These are phyloP conservation scores for Selaginella tamariscina DNA, from an alignment of 75 land plant species.

Conservation along the genomic window DNA sequence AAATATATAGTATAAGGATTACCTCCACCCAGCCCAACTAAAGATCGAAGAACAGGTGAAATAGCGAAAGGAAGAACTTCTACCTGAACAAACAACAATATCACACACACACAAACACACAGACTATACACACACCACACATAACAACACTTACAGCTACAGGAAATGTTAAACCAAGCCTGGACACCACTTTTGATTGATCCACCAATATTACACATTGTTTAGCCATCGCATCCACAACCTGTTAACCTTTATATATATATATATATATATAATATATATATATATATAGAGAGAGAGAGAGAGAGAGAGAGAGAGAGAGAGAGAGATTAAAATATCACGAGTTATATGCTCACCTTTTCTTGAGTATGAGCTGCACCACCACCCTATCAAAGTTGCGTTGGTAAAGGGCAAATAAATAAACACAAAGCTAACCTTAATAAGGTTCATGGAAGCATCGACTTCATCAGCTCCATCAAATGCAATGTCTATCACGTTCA, in stretches of 20 bases:
- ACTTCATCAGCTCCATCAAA: constrained; percentile 58
- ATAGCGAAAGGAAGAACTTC: constrained; percentile 47
- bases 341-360: constrained; percentile 31
- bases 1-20: background rate
- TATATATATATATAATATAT: no score
- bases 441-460: constrained; percentile 40
- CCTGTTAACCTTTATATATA: no score
- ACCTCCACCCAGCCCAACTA: constrained; percentile 46
- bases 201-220: constrained; percentile 38
- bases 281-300: no score
- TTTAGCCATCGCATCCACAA: constrained; percentile 41
- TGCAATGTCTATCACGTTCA: constrained; percentile 42
- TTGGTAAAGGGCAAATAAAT: constrained; percentile 1
- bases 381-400: constrained; percentile 30
- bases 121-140: background rate
- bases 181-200: constrained; percentile 41
- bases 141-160: constrained; percentile 27
- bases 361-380: constrained; percentile 62
- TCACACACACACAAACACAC: background rate
- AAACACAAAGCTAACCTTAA: constrained; percentile 29
- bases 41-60: constrained; percentile 39
- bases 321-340: no score
- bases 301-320: no score
- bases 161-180: constrained; percentile 41
- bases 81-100: constrained; percentile 20